These are phyloP conservation scores for Phyllosticta ampelicida DNA, from an alignment of 2,329 filamentous ascomycete genomes.

Conservation along the genomic window DNA sequence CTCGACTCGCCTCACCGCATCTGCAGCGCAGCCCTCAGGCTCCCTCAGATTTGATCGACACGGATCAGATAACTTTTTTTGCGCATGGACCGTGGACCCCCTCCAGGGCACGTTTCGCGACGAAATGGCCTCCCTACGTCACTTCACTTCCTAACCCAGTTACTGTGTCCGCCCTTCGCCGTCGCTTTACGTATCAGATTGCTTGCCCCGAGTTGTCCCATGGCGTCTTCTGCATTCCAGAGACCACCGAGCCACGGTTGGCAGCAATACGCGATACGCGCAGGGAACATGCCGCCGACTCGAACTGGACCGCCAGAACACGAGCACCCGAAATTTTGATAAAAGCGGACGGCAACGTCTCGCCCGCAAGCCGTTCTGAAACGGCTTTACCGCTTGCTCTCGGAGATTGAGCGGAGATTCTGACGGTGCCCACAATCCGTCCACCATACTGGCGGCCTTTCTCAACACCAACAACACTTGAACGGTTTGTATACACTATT, in stretches of 20 bases:
- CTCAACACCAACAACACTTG: not conserved
- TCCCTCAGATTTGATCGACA: not conserved
- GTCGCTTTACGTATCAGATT: not conserved
- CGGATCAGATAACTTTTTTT: not conserved
- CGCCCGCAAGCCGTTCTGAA: not conserved
- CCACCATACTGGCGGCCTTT: not conserved
- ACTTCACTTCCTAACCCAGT: not conserved
- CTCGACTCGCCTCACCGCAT: not conserved
- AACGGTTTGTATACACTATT: not conserved
- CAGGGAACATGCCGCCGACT: not conserved
- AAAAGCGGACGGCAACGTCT: not conserved
- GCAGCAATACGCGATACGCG: not conserved
- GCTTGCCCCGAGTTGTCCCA: not conserved
- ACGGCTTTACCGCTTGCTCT: not conserved
- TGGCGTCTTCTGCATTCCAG: not conserved
- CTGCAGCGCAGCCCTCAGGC: not conserved
- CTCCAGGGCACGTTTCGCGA: not conserved
- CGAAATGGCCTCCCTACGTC: not conserved
- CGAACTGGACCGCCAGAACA: not conserved
- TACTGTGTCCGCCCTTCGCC: not conserved
- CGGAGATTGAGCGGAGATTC: not conserved
- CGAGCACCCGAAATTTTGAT: not conserved
- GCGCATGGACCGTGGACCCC: not conserved
- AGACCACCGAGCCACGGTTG: not conserved
- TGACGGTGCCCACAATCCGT: not conserved